Conservation (phyloP, 345 rosid species). For the Salix caprea region DNA sequence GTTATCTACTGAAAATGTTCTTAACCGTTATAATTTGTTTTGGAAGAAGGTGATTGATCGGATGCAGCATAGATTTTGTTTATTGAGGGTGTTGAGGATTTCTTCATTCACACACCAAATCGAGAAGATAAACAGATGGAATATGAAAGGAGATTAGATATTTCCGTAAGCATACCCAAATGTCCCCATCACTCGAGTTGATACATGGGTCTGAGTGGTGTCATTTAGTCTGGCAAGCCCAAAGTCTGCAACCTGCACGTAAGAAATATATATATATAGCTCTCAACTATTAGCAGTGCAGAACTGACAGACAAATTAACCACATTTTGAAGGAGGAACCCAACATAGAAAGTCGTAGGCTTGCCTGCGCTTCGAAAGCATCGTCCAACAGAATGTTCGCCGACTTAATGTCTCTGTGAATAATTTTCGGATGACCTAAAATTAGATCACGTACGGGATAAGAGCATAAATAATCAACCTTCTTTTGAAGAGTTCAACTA, state of each 20-base stretch:
- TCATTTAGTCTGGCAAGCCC: conserved; percentile 91
- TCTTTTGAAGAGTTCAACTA: not conserved
- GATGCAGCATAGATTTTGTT: not conserved
- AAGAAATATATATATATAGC: not conserved
- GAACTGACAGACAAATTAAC: not conserved
- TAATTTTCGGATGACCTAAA: conserved; percentile 87
- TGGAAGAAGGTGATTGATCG: not conserved
- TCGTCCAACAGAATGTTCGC: conserved; percentile 82
- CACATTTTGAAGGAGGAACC: not conserved
- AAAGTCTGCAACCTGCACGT: conserved; percentile 87
- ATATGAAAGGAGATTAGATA: not conserved
- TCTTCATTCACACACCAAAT: not conserved
- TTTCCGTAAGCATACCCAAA: conserved; percentile 61
- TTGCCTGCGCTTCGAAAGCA: conserved; percentile 82
- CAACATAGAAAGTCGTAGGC: not conserved
- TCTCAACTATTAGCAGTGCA: not conserved
- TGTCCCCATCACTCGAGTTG: conserved; percentile 99
- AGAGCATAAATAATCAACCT: not conserved
- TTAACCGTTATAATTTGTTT: not conserved
- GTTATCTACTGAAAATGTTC: not conserved
- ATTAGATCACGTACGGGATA: conserved; percentile 2
- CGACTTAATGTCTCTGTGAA: conserved; percentile 91
- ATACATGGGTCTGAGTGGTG: conserved; percentile 81
- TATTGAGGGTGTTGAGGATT: not conserved
- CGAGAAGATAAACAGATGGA: not conserved